These are phyloP conservation scores for Harringtonia lauricola DNA, from an alignment of 2,329 filamentous ascomycete genomes.

Conservation along the genomic window DNA sequence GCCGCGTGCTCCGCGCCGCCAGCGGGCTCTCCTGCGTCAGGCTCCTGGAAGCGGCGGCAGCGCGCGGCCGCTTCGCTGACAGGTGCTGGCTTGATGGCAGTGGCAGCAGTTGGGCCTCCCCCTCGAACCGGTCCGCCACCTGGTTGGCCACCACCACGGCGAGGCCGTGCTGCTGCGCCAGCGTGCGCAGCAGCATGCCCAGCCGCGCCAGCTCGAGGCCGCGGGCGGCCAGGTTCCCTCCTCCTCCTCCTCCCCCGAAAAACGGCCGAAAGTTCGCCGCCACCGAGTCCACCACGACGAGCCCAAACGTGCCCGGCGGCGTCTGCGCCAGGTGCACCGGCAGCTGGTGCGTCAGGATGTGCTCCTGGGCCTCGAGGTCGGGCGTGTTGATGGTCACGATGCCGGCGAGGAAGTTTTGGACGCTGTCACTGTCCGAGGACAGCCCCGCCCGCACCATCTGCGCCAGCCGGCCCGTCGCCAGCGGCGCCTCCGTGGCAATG, in stretches of 20 bases:
- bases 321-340: constrained; percentile 53
- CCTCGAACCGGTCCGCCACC: constrained; percentile 73
- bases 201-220: constrained; percentile 67
- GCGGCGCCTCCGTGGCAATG: constrained; percentile 81
- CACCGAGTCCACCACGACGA: constrained; percentile 82
- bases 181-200: constrained; percentile 61
- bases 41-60: neutral
- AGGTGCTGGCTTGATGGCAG: constrained; percentile 6
- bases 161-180: constrained; percentile 64
- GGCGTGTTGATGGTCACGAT: constrained; percentile 75
- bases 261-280: constrained; percentile 94
- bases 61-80: neutral
- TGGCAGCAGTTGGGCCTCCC: neutral
- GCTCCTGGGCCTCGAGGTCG: constrained; percentile 89
- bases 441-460: constrained; percentile 52
- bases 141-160: constrained; percentile 92
- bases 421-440: too few species aligned
- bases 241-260: constrained; percentile 45
- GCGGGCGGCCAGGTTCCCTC: constrained; percentile 52
- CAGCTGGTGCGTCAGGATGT: constrained; percentile 87
- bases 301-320: constrained; percentile 59
- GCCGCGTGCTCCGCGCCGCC: constrained; percentile 28
- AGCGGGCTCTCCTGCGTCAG: constrained; percentile 36
- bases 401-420: constrained; percentile 47
- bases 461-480: constrained; percentile 69